phyloP scores from a whole-genome alignment of 1,284 basidiomycete species.

The Hemileia vastatrix region DNA sequence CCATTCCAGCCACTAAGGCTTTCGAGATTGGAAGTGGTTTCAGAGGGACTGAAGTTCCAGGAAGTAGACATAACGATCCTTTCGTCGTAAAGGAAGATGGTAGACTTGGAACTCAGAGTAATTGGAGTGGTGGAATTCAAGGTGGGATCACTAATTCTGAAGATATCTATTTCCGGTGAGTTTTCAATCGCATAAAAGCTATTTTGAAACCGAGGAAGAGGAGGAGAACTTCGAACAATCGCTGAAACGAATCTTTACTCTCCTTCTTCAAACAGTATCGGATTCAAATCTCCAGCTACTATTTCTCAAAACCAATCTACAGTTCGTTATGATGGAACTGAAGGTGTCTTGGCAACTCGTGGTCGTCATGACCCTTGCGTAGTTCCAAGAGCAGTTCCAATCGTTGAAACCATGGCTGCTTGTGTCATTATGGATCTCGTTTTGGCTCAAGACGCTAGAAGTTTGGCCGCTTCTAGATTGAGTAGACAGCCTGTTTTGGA shows the following conservation, averaged over 20 bases:
- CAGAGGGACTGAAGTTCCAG: conserved; percentile 89
- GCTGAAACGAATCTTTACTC: background rate
- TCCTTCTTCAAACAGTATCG: conserved; percentile 55
- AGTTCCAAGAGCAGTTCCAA: conserved; percentile 85
- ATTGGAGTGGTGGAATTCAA: conserved; percentile 95
- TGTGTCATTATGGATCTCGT: conserved; percentile 95
- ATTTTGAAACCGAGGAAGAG: background rate
- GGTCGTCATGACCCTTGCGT: conserved; percentile 97
- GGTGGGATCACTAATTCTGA: conserved; percentile 96
- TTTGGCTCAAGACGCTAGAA: conserved; percentile 35
- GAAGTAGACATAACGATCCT: conserved; percentile 83
- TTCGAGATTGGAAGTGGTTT: conserved; percentile 98
- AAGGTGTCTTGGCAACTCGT: conserved; percentile 73
- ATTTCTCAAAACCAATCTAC: conserved; percentile 86
- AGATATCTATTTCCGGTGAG: conserved; percentile 88
- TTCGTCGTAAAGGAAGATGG: conserved; percentile 65
- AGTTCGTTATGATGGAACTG: conserved; percentile 82
- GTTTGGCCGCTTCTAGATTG: conserved; percentile 25
- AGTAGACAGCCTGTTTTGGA: conserved; percentile 26
- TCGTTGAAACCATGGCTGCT: conserved; percentile 95
- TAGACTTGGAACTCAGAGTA: conserved; percentile 69
- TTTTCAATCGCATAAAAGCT: conserved; percentile 10
- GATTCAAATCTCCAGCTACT: conserved; percentile 96
- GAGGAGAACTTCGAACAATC: too few relatives aligned
- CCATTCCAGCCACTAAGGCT: conserved; percentile 93